Evolutionary conservation across 2,329 filamentous ascomycete genomes (phyloP).

Genomic region (Ophiobolus disseminans): DNA sequence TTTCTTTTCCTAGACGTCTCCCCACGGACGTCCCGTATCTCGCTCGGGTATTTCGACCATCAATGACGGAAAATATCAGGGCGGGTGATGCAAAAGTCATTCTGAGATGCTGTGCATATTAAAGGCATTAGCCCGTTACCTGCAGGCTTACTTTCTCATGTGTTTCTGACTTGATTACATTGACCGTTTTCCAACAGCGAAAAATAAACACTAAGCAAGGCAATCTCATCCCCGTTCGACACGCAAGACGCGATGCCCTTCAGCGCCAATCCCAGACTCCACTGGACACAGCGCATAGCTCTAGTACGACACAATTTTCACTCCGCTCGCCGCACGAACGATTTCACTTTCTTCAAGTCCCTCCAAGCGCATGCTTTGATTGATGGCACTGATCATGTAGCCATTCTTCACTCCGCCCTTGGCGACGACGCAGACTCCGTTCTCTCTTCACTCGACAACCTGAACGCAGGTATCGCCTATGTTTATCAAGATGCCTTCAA

Average conservation of each 20-base stretch:
- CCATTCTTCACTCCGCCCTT: constrained; percentile 49
- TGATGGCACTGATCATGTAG: constrained; percentile 55
- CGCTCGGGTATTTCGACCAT: background rate
- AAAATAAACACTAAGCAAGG: background rate
- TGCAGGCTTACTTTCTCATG: no score
- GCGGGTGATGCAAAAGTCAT: no score
- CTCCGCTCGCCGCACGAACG: constrained; percentile 51
- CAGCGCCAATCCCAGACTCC: constrained; percentile 44
- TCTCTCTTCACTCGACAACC: constrained; percentile 54
- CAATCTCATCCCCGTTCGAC: no score
- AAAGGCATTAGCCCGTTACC: no score
- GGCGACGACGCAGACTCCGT: constrained; percentile 54
- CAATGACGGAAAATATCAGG: background rate
- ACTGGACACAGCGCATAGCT: constrained; percentile 56
- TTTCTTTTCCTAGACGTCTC: background rate
- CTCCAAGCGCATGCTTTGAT: constrained; percentile 54
- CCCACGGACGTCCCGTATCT: background rate
- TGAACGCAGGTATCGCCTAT: constrained; percentile 55
- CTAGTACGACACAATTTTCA: constrained; percentile 56
- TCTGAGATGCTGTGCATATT: no score
- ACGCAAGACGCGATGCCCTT: constrained; percentile 21
- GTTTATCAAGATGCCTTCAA: constrained; percentile 57
- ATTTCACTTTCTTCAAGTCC: constrained; percentile 57
- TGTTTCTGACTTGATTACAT: no score
- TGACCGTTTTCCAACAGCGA: background rate